Base-by-base conservation (phyloP, 306 rosid genomes). In the Vigna unguiculata region DNA sequence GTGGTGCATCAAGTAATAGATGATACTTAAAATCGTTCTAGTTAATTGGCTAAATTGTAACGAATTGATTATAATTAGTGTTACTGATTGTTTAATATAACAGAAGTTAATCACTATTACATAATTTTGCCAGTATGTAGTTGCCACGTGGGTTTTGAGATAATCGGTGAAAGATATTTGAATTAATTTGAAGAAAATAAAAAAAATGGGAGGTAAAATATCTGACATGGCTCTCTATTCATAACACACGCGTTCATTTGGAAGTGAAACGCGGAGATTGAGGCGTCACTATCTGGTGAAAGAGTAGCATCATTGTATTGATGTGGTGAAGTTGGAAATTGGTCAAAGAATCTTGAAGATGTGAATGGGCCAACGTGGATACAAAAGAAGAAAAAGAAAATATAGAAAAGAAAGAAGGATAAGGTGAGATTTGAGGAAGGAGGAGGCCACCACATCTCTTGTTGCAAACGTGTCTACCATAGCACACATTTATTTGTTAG, bases 321-420 rank as follows among this genome's bases (percentile, higher is more conserved):
- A 83, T 70, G 83, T 74, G 81, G 66, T 52, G 11, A 71, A 63
- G 43, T 67, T 21, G 43, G 32, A 60, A 11, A 51, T 2, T 62
- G 81, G 81, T 83, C 86, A 83, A 69, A 45, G 34, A 61, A 70
- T 83, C 32, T 69, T 30, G 11, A 36, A 74, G 80, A 67, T 57
- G 78, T 49, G 70, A 78, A 75, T 69, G 74, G 67, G 5, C 72
- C 72, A 48, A 48, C 28, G 24, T 48, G 49, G 64, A 47, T 40
- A 40, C 13, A 28, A 40, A 36, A 38, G 43, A 36, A 36, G 9
- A 7, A 38, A 38, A 48, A 5, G 2, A 1, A 49, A 6, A n/a
- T 0, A 6, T 48, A n/a, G 1, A n/a, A 8, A 17, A 0, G 17
- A 8, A 8, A 43, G 46, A 46, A 20, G 72, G 80, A 81, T 68